A percentile compares a stretch with the other conserved stretches of the same genome.
Evolutionary conservation across 192 early-diverging fungal species (phyloP).

Genomic region (Allomyces javanicus): DNA sequence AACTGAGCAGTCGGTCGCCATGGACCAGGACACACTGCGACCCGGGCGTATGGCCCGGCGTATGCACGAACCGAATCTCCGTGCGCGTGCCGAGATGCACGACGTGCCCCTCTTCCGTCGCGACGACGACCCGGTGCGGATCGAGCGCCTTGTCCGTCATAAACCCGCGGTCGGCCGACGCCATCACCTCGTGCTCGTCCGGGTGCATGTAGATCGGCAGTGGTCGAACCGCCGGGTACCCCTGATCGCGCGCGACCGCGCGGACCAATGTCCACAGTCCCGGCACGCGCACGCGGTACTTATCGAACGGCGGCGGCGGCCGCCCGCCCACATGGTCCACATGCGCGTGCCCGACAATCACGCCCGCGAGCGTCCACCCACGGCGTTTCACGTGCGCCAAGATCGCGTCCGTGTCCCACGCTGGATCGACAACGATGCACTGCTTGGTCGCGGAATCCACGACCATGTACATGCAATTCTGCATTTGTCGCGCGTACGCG

Average conservation of each 20-base stretch:
- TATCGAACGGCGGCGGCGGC: conserved; percentile 69
- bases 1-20: conserved; percentile 49
- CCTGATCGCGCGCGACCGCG: conserved; percentile 8
- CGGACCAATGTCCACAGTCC: conserved; percentile 54
- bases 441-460: conserved; percentile 45
- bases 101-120: neutral
- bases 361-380: conserved; percentile 46
- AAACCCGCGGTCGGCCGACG: neutral
- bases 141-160: neutral
- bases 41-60: conserved; percentile 82
- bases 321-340: conserved; percentile 73
- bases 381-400: conserved; percentile 31
- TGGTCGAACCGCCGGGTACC: conserved; percentile 1
- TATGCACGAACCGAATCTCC: conserved; percentile 56
- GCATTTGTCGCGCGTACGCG: conserved; percentile 59
- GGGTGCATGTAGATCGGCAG: conserved; percentile 1
- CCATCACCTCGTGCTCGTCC: conserved; percentile 3
- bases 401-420: conserved; percentile 85
- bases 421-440: conserved; percentile 16
- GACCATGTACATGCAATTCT: conserved; percentile 69
- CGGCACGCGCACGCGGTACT: conserved; percentile 52
- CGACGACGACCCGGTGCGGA: neutral
- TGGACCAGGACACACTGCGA: conserved; percentile 68
- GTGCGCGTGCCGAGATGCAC: conserved; percentile 23
- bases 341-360: conserved; percentile 63